A percentile compares a stretch with the other conserved stretches of the same genome.
phyloP scores from a whole-genome alignment of 179 eudicot species.

The Beta macrorhiza region DNA sequence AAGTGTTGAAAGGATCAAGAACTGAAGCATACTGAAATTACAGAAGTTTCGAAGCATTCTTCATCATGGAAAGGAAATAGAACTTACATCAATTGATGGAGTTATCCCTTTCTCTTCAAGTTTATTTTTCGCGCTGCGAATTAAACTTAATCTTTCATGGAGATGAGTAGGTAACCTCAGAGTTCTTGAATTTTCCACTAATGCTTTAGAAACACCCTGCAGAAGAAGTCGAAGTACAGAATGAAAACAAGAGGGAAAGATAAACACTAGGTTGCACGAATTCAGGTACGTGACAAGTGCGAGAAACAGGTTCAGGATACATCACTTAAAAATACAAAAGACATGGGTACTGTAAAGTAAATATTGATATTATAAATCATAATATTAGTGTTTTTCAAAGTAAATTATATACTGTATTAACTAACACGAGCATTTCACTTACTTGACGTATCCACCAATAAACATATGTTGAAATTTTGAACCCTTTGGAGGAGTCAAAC shows the following conservation, averaged over 20 bases:
- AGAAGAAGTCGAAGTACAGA: constrained; percentile 16
- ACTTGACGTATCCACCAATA: constrained; percentile 99
- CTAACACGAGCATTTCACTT: constrained; percentile 19
- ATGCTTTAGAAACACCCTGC: constrained; percentile 91
- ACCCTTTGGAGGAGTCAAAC: constrained; percentile 93
- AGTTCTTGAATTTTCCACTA: constrained; percentile 77
- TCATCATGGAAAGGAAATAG: not conserved
- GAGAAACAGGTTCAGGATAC: no score
- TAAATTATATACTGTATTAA: no score
- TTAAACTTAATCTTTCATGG: constrained; percentile 76
- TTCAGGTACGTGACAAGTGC: no score
- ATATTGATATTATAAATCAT: no score
- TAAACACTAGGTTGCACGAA: not conserved
- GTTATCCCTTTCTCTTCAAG: constrained; percentile 73
- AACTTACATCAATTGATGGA: constrained; percentile 81
- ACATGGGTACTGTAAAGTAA: no score
- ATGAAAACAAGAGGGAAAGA: not conserved
- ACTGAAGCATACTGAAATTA: not conserved
- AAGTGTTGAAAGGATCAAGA: not conserved
- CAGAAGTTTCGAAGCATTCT: not conserved
- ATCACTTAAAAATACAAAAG: no score
- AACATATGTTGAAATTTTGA: constrained; percentile 90
- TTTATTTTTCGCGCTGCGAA: constrained; percentile 68
- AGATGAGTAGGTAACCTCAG: constrained; percentile 77
- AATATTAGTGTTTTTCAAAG: no score